Evolutionary conservation across 1,284 basidiomycete genomes (phyloP), one percentile per base, ranked within the genome.

Genomic region (Tremellales sp.): DNA sequence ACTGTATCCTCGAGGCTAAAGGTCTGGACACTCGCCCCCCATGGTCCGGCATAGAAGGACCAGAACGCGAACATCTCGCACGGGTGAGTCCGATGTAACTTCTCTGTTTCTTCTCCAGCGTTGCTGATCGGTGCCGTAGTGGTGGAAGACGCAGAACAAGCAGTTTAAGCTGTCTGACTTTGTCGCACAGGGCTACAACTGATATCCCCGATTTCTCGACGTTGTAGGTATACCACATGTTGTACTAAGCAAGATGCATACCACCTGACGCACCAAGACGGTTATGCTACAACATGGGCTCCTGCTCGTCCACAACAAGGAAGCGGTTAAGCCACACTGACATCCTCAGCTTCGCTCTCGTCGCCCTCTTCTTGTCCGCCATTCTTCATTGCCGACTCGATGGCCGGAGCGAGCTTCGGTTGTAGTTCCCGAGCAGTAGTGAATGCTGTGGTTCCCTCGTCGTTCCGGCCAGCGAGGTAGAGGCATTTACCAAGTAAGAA

Each of bases 401-500:
- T 76, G 6, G 67, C 67, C 3, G 58, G 57, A 29, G 73, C 72
- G 50, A 78, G 58, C 56, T 78, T 76, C 26, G 79, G 79, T 46
- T 79, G 75, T 37, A 81, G 52, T 70, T 97, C 92, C 55, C 89
- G 84, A 60, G 90, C 92, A 40, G 85, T 80, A 24, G 89, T 88
- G 54, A 97, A 84, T 73, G 85, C 81, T 53, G 86, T 82, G 48
- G 88, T 85, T 40, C 87, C 84, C 70, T 86, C 84, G n/a, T 81
- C 78, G 57, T 82, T 82, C 69, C 88, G 78, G 23, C 87, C 88
- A 47, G 85, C 75, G 56, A 87, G 78, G 43, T 88, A 81, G 68
- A 92, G 93, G 54, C 86, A 85, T 75, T 87, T 88, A 27, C 89
- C 92, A n/a, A 97, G 82, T 71, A 94, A 84, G 80, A 93, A 93